Evolutionary conservation across 345 rosid species (phyloP), one percentile per base, ranked within the genome.

Genomic region (Rhodomyrtus tomentosa): DNA sequence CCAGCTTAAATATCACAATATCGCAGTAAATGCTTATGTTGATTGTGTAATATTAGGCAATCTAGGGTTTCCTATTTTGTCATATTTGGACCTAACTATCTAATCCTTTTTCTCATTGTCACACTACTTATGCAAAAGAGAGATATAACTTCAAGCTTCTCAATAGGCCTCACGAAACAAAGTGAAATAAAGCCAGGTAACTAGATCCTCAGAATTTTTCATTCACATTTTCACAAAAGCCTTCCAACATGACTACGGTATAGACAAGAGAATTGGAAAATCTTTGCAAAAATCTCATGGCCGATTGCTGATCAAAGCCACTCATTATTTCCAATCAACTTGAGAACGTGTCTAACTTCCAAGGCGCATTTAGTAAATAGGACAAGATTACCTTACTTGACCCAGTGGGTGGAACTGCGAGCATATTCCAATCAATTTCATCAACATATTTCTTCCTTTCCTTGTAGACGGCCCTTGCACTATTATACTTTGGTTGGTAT

Each of bases 361-460:
- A 68, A 36, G 25, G 13, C 8, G 21, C 45, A 68, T 68, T 36
- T 18, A 32, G 79, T 68, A 68, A 68, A 68, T n/a, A 81, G 40
- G 83, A 53, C 2, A 5, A 50, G 51, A 81, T 87, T 90, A 88
- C 98, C 97, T 95, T 94, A 91, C 84, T 83, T 86, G 94, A 91
- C 84, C 93, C 95, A 68, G 93, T 91, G 82, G 99, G 98, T 85
- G 98, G 98, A 32, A 94, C 94, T 87, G 98, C 98, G 85, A 95
- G 96, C 94, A 93, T 90, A 88, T 93, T 95, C 97, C 93, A 95
- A 88, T 96, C 99, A 89, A 96, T 93, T 84, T 95, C 99, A 87
- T 96, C 98, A 84, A 93, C 90, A 85, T 92, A 95, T 90, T 96
- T 96, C 93, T 96, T 96, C 88, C 93, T 90, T 86, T 96, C 98